Conservation (phyloP, 352 stramenopile genomes). For the Globisporangium middletonii region DNA sequence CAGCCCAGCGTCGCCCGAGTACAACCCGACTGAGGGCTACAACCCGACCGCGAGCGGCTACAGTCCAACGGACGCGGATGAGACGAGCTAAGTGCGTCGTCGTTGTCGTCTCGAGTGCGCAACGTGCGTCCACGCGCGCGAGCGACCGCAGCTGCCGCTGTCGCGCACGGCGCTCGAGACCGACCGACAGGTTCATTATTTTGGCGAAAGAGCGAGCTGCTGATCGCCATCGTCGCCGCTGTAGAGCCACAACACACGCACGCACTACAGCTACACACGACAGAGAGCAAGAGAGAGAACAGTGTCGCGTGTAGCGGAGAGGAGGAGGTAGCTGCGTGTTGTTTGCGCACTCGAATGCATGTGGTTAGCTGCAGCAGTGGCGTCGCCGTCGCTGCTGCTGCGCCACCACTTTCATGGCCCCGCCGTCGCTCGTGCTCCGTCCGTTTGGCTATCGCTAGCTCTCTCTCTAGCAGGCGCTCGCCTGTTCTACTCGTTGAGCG, state of each 20-base stretch:
- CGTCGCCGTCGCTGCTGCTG: no score
- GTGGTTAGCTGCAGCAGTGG: no score
- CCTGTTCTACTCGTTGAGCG: conserved; percentile 45
- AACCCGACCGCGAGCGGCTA: conserved; percentile 70
- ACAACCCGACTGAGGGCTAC: conserved; percentile 44
- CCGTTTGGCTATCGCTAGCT: not conserved
- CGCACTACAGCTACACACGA: no score
- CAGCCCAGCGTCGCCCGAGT: conserved; percentile 34
- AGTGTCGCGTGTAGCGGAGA: no score
- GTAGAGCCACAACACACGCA: no score
- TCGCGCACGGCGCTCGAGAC: no score
- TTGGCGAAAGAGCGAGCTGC: no score
- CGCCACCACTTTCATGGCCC: not conserved
- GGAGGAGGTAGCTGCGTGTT: not conserved
- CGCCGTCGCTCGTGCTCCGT: not conserved
- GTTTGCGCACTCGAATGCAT: no score
- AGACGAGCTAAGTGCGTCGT: conserved; percentile 21
- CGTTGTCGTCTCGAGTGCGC: not conserved
- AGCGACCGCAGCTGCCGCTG: not conserved
- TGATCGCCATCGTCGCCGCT: no score
- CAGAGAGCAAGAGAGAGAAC: no score
- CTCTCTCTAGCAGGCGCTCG: not conserved
- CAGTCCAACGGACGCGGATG: conserved; percentile 62
- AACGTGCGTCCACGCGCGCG: not conserved
- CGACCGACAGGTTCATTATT: no score